Evolutionary conservation across 106 monocot species (phyloP).

Genomic region (Chionographis japonica): DNA sequence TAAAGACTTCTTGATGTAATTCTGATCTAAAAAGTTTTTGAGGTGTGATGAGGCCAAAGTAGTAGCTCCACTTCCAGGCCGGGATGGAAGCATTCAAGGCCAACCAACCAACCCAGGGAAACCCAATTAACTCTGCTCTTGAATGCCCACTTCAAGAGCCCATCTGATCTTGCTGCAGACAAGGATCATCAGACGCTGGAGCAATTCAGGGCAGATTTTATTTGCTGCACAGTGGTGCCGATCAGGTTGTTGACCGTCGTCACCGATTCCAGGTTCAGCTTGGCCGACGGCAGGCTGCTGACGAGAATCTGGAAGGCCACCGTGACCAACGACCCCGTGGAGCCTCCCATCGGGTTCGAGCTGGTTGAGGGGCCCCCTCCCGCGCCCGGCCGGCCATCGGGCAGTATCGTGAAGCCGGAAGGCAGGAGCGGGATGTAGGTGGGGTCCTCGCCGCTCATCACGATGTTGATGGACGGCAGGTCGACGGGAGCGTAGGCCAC

Average conservation of each 20-base stretch:
- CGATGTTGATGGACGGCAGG: conserved; percentile 25
- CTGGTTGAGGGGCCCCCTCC: conserved; percentile 17
- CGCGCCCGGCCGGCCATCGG: conserved; percentile 15
- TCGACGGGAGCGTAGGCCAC: conserved; percentile 53
- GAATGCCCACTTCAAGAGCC: conserved; percentile 33
- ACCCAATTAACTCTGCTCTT: conserved; percentile 10
- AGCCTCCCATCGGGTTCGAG: conserved; percentile 5
- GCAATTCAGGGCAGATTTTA: conserved; percentile 50
- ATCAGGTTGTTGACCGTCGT: conserved; percentile 49
- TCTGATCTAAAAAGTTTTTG: conserved; percentile 4
- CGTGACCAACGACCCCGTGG: conserved; percentile 35
- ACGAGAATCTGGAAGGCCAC: conserved; percentile 56
- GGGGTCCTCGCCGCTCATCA: conserved; percentile 37
- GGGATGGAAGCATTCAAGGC: conserved; percentile 36
- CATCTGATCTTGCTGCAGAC: no score
- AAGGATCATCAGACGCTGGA: conserved; percentile 9
- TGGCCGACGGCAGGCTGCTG: conserved; percentile 21
- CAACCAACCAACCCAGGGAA: conserved; percentile 18
- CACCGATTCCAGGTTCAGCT: conserved; percentile 36
- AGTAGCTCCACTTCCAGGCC: conserved; percentile 11
- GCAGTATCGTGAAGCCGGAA: conserved; percentile 57
- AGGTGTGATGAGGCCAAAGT: conserved; percentile 5
- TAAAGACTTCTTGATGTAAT: conserved; percentile 12
- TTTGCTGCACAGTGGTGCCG: conserved; percentile 50
- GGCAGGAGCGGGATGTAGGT: conserved; percentile 38